Evolutionary conservation across 768 basidiomycete species (phyloP), one percentile per base, ranked within the genome.

Genomic region (Podaxis rugospora): DNA sequence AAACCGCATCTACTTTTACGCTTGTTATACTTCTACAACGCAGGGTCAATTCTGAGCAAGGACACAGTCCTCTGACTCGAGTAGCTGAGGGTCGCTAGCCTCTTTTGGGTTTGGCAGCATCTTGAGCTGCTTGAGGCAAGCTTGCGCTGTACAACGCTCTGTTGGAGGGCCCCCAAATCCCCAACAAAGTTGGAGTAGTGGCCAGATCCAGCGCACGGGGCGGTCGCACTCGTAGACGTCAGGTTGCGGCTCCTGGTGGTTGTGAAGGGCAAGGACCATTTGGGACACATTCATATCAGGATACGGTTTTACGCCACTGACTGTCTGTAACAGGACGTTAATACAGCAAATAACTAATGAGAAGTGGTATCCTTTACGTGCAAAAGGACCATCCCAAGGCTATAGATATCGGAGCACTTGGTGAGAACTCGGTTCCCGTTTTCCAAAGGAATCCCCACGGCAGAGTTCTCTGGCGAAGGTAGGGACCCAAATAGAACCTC

Each of bases 371-470:
- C 3, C 42, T 32, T 14, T 40, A 58, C 57, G 36, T 58, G 47
- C 5, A 58, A 35, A 21, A 58, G 18, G 35, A 58, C 57, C 57
- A 58, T 58, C 16, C 57, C 57, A 9, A 58, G 57, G 16, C 57
- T 58, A 13, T 27, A 58, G 18, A 58, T 47, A 37, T 58, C 57
- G 10, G 57, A 58, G 4, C 2, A 6, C 35, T 39, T 49, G 1
- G 47, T 58, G 21, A 58, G 47, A 7, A 50, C 5, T 25, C 11
- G 35, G 7, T 58, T 39, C 2, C 2, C 16, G 21, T 16, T 3
- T 25, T 39, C 36, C n/a, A n/a, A 21, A 36, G 32, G 7, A 27
- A 14, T 6, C 21, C 21, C 32, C 4, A 50, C 14, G 9, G n/a
- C 28, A 35, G 55, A 27, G 39, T 23, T 36, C 21, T 39, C 57